Base-by-base conservation (phyloP, 805 yeast genomes). In the Zygoascus flipseniorum region DNA sequence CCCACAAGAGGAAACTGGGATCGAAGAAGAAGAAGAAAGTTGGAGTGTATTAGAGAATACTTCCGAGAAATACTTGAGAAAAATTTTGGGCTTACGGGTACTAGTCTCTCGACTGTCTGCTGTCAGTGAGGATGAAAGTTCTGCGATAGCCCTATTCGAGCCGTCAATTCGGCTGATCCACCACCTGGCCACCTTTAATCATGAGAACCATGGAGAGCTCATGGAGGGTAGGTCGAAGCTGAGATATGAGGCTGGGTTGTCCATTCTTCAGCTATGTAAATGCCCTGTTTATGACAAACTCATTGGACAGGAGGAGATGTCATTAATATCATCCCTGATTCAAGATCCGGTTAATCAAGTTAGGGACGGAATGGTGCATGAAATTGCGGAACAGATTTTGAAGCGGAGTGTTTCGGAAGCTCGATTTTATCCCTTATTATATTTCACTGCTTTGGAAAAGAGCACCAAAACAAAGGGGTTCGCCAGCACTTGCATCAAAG, bases 401-500 rank as follows among this genome's bases (percentile, higher is more conserved):
- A 66, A 69, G 26, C 81, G 76, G 50, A 57, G 65, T 9, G 74
- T 89, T 2, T 80, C 95, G 0, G 83, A 82, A 31, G n/a, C 16
- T 52, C 76, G 80, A 56, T 88, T 82, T 60, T 62, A 85, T 44
- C 83, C 89, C 0, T 65, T 87, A 20, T 70, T 86, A 0, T 87
- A 85, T 64, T 84, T 86, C 63, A 73, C 78, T 60, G 95, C 93
- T 0, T 82, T 80, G 62, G 97, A 89, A 62, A 92, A 95, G 0
- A 76, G 78, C 31, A 60, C 60, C 2, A 66, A 67, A 0, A 63
- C 88, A 42, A 78, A 74, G 55, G 65, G 69, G 1, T 77, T 79
- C 43, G 76, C 80, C 0, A 73, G 74, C 39, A 84, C 83, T 1
- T 89, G 97, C 96, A 75, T 87, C 5, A 74, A 76, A 47, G 83